Evolutionary conservation across 1,284 basidiomycete genomes (phyloP).

Genomic region (Marasmius sp.): DNA sequence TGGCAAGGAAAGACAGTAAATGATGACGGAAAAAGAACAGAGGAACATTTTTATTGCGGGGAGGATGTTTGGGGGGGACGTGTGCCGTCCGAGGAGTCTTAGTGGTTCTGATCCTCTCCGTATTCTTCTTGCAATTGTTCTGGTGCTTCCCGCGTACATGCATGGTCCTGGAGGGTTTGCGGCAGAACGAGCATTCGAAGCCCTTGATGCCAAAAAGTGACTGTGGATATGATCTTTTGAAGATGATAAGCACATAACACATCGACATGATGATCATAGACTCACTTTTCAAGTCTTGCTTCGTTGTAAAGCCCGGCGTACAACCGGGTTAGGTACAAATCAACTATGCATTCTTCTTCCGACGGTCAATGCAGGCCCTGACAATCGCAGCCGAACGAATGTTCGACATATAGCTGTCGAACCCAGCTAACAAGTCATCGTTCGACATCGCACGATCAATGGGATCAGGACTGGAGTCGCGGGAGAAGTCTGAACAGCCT

Average conservation of each 20-base stretch:
- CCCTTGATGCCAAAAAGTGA: background rate
- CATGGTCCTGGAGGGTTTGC: background rate
- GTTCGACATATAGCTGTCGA: background rate
- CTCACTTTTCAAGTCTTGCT: background rate
- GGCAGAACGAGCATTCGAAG: background rate
- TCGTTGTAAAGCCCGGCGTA: background rate
- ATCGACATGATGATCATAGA: background rate
- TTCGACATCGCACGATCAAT: too few relatives aligned
- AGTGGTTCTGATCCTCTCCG: too few relatives aligned
- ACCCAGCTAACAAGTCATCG: background rate
- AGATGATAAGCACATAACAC: background rate
- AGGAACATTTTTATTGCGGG: too few relatives aligned
- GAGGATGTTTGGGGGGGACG: too few relatives aligned
- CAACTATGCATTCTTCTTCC: background rate
- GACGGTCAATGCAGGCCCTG: background rate
- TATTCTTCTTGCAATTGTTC: background rate
- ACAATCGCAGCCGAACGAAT: background rate
- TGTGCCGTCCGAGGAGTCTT: too few relatives aligned
- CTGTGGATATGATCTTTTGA: background rate
- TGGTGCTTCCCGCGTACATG: background rate
- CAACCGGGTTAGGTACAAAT: background rate
- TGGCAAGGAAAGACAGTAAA: too few relatives aligned
- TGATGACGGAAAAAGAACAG: too few relatives aligned
- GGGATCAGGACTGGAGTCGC: background rate
- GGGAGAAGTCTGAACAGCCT: background rate